Evolutionary conservation across 2,329 filamentous ascomycete species (phyloP).

Genomic region (Cytospora schulzeri): DNA sequence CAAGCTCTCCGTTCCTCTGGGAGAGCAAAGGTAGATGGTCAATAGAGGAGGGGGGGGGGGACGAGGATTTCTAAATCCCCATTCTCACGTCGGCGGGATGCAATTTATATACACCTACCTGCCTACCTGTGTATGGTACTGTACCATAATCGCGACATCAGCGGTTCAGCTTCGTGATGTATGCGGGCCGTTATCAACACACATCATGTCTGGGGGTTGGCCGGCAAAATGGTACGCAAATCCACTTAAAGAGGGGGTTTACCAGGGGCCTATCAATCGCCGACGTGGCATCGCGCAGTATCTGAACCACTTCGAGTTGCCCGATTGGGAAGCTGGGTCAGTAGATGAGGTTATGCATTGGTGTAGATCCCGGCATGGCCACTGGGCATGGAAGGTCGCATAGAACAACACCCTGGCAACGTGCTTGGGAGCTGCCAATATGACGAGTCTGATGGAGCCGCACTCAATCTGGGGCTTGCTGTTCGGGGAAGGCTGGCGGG

Average conservation of each 20-base stretch:
- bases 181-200: neutral
- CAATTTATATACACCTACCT: neutral
- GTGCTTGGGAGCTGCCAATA: too few relatives aligned
- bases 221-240: neutral
- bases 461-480: too few relatives aligned
- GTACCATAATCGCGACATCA: constrained; percentile 2
- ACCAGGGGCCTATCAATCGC: neutral
- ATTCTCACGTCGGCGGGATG: too few relatives aligned
- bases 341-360: neutral
- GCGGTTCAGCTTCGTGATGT: neutral
- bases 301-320: neutral
- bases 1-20: neutral
- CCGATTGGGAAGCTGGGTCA: constrained; percentile 6
- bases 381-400: neutral
- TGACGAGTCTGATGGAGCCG: too few relatives aligned
- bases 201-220: neutral
- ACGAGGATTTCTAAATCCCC: neutral
- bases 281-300: constrained; percentile 10
- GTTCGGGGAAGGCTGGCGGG: too few relatives aligned
- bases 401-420: neutral
- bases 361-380: neutral
- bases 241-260: neutral
- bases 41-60: neutral
- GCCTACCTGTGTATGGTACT: too few relatives aligned
- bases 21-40: constrained; percentile 8